Evolutionary conservation across 495 filamentous ascomycete genomes (phyloP).

Genomic region (Neurospora terricola): DNA sequence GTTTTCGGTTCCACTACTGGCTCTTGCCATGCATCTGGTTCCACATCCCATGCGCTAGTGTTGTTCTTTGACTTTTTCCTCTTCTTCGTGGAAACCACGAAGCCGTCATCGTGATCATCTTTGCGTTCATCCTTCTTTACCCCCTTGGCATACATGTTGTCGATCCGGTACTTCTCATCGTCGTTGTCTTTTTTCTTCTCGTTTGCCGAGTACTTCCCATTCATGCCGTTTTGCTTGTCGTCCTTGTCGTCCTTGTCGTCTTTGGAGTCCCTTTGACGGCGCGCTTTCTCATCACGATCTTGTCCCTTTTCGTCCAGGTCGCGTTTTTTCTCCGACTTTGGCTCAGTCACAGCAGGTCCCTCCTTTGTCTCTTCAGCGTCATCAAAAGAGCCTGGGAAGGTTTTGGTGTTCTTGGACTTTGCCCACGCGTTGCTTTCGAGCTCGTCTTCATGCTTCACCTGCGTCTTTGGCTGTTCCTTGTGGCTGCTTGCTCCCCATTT

Average conservation of each 20-base stretch:
- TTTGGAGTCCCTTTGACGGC: background rate
- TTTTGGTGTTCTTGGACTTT: conserved; percentile 36
- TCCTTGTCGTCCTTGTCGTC: background rate
- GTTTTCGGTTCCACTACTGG: conserved; percentile 16
- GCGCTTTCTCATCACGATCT: background rate
- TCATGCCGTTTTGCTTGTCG: background rate
- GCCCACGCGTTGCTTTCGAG: conserved; percentile 30
- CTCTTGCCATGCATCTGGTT: conserved; percentile 21
- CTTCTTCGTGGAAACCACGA: conserved; percentile 15
- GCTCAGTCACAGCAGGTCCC: background rate
- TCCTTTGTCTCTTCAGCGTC: conserved; percentile 13
- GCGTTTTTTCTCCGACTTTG: background rate
- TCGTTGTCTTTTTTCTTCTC: conserved; percentile 6
- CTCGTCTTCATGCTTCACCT: conserved; percentile 16
- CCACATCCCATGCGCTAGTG: conserved; percentile 14
- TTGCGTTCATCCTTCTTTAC: conserved; percentile 13
- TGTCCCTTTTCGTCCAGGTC: background rate
- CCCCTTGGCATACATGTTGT: conserved; percentile 6
- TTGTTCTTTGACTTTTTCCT: conserved; percentile 33
- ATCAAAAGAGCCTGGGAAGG: conserved; percentile 29
- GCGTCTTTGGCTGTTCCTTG: background rate
- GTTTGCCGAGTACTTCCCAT: background rate
- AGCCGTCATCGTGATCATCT: conserved; percentile 22
- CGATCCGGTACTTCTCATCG: conserved; percentile 7
- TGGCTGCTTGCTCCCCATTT: background rate